Percentiles rank a stretch among this genome's conserved stretches.
phyloP scores from a whole-genome alignment of 192 early-diverging fungal species.

The Coemansia sp. region DNA sequence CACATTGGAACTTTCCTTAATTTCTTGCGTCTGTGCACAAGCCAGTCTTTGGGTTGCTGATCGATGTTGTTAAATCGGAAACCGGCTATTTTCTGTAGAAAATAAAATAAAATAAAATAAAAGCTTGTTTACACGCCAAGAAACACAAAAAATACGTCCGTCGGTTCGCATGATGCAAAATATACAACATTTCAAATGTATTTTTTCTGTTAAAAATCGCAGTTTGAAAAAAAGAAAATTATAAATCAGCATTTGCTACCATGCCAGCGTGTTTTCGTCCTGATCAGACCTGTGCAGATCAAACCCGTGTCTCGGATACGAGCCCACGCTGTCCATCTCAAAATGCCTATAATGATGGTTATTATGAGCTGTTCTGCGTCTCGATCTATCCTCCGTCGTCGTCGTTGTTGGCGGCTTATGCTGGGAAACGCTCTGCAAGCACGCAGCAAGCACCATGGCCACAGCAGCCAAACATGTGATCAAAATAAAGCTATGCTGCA shows the following conservation, averaged over 20 bases:
- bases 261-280: slow-evolving; percentile 8
- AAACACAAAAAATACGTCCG: not conserved
- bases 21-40: not conserved
- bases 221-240: too few relatives aligned
- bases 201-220: too few relatives aligned
- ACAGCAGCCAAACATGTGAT: slow-evolving; percentile 41
- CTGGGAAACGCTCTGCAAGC: slow-evolving; percentile 41
- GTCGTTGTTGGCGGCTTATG: slow-evolving; percentile 32
- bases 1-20: not conserved
- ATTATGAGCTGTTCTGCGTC: slow-evolving; percentile 10
- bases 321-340: not conserved
- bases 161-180: not conserved
- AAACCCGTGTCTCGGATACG: slow-evolving; percentile 6
- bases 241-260: slow-evolving; percentile 1
- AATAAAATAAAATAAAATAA: not conserved
- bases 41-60: not conserved
- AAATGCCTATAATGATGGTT: not conserved
- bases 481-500: slow-evolving; percentile 50
- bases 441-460: slow-evolving; percentile 36
- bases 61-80: not conserved
- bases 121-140: not conserved
- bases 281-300: slow-evolving; percentile 12
- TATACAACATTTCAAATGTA: too few relatives aligned
- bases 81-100: not conserved
- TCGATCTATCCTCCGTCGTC: not conserved